Percentiles rank a stretch among this genome's conserved stretches.
Evolutionary conservation across 371 early-diverging fungal species (phyloP).

Genomic region (Capniomyces stellatus): DNA sequence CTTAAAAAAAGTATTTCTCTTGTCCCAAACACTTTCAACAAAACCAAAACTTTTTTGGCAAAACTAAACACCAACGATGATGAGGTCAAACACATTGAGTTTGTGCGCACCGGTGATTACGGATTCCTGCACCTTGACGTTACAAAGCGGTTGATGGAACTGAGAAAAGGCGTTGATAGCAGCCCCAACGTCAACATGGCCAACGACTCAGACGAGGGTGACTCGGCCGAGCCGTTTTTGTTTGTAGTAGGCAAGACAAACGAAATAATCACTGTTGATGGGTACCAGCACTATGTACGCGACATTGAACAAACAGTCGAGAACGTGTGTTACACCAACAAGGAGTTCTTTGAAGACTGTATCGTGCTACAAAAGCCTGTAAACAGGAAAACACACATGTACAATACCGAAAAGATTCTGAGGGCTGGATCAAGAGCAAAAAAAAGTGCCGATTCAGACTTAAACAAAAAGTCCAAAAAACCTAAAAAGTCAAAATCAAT

Average conservation of each 20-base stretch:
- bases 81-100: constrained; percentile 40
- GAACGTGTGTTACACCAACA: no score
- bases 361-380: no score
- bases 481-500: no score
- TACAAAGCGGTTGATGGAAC: constrained; percentile 11
- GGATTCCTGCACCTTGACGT: constrained; percentile 70
- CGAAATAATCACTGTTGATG: constrained; percentile 48
- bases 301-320: constrained; percentile 61
- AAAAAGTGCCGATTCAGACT: no score
- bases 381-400: no score
- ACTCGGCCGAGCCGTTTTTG: constrained; percentile 44
- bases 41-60: constrained; percentile 4
- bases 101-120: constrained; percentile 65
- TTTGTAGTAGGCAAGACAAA: constrained; percentile 61
- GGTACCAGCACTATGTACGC: constrained; percentile 44
- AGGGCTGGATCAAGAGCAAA: no score
- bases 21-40: neutral
- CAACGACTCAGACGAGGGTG: constrained; percentile 20
- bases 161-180: no score
- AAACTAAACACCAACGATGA: constrained; percentile 27
- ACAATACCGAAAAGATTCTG: no score
- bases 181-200: no score
- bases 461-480: no score
- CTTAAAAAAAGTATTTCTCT: constrained; percentile 4
- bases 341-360: no score